Base-by-base conservation (phyloP, 2,329 filamentous ascomycete species). In the Penicillium corylophilum region DNA sequence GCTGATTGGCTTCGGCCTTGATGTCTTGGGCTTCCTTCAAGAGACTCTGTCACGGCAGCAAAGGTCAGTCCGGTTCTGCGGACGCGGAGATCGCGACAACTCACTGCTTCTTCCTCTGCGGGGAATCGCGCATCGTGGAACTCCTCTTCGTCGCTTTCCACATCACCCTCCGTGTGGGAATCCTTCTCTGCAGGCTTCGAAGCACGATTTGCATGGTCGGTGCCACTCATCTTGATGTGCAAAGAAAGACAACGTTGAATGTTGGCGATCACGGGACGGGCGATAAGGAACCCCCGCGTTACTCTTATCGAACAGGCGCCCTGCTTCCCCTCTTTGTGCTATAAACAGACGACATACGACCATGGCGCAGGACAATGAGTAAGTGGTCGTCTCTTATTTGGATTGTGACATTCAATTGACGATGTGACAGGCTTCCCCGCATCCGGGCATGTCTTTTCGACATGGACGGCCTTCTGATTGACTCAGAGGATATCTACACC, bases 391-490 rank as follows among this genome's bases (percentile, higher is more conserved):
- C 6, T 26, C 24, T 20, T 3, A 26, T 13, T 5, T 9, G 18
- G n/a, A 8, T 18, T 4, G 3, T 7, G 5, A 6, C 20, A 10
- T 18, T 8, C n/a, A 33, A 49, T 50, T 61, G 48, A 59, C 47
- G 3, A 1, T 2, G 31, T 33, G 2, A 24, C 65, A 90, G 87
- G 68, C 86, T 91, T 71, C 88, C 89, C 18, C 85, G 87, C 42
- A 81, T 97, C 53, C 83, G 91, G 62, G 94, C 93, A 62, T 96
- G 92, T 73, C 86, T 99, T 59, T 97, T 99, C 72, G 94, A 99
- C 78, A 96, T 97, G 92, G 94, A 99, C 73, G 94, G 94, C 54
- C 86, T 99, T 31, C 83, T 99, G 18, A 88, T 99, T 68, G 86
- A 97, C 74, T 91, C 89, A 29, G 94, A 97, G 77, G 94, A 97